Evolutionary conservation across 2,329 filamentous ascomycete species (phyloP).

Genomic region (Elsinoe batatas): DNA sequence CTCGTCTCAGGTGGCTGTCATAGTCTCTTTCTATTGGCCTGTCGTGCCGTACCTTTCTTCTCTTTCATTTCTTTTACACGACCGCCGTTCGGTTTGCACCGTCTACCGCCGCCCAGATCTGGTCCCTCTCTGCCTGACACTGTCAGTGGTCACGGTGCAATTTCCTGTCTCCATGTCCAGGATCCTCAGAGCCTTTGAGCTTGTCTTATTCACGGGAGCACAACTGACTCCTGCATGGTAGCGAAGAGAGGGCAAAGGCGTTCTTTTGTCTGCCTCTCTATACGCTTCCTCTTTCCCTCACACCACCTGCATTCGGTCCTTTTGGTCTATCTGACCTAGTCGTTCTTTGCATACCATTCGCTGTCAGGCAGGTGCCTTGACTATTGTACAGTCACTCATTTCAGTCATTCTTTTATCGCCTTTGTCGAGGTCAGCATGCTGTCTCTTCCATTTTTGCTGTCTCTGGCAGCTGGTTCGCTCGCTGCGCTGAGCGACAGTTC

Average conservation of each 20-base stretch:
- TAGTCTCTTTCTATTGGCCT: neutral
- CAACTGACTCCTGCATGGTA: neutral
- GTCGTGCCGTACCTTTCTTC: slow-evolving; percentile 2
- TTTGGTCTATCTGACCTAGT: slow-evolving; percentile 12
- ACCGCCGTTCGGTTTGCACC: neutral
- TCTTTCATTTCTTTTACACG: neutral
- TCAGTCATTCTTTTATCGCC: slow-evolving; percentile 9
- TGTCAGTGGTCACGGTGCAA: neutral
- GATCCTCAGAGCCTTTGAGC: slow-evolving; percentile 9
- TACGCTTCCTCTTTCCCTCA: neutral
- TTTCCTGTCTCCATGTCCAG: neutral
- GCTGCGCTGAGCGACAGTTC: slow-evolving; percentile 32
- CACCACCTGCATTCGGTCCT: slow-evolving; percentile 11
- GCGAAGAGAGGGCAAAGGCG: neutral
- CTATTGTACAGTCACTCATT: slow-evolving; percentile 5
- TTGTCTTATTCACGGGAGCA: slow-evolving; percentile 1
- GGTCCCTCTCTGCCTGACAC: neutral
- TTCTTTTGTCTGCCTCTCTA: neutral
- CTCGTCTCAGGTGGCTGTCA: slow-evolving; percentile 1
- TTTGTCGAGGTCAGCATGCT: slow-evolving; percentile 12
- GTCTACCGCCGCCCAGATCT: neutral
- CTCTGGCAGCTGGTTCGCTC: slow-evolving; percentile 25
- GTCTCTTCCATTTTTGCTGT: slow-evolving; percentile 16
- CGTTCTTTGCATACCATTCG: slow-evolving; percentile 6
- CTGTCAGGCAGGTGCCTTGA: slow-evolving; percentile 9